Base-by-base conservation (phyloP, 2,329 filamentous ascomycete genomes). In the Beauveria medogensis region DNA sequence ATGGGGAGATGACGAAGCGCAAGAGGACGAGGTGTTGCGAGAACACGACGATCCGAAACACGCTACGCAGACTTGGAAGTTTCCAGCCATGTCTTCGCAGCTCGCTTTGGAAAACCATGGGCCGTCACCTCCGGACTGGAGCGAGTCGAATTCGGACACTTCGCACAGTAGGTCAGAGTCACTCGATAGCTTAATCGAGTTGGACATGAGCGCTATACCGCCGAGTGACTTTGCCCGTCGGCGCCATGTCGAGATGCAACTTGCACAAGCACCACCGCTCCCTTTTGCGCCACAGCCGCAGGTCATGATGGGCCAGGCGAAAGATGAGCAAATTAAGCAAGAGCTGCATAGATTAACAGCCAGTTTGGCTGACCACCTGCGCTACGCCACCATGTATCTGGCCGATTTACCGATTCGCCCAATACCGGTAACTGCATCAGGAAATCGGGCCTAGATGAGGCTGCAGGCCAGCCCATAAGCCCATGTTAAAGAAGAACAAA, bases 41-140 rank as follows among this genome's bases (percentile, higher is more conserved):
- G 10, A 84, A 58, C 67, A 78, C 34, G 80, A 80, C 61, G 9
- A 24, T 34, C 74, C 72, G 40, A 80, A 82, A 54, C 74, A 81
- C 18, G 74, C 78, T 37, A 81, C 80, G 3, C 78, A 77, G 55
- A 81, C 84, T 63, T 85, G 82, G 82, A 83, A 81, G 63, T 85
- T 84, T 65, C 82, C 82, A 0, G 77, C 79, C 3, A 79, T 79
- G 71, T 76, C 77, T 7, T 67, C 71, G 7, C 75, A 77, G 0
- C 79, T 20, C 14, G 28, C 20, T 46, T 14, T 20, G 8, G 20
- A 46, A 20, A 24, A 20, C 20, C 16, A 14, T 2, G 4, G 18
- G 18, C 8, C 20, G 30, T 16, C 50, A 7, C 5, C 46, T 3
- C 28, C 30, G 10, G 9, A 24, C 30, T 52, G 50, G 80, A 6